phyloP scores from a whole-genome alignment of 306 rosid genomes.

The Inga oerstediana region DNA sequence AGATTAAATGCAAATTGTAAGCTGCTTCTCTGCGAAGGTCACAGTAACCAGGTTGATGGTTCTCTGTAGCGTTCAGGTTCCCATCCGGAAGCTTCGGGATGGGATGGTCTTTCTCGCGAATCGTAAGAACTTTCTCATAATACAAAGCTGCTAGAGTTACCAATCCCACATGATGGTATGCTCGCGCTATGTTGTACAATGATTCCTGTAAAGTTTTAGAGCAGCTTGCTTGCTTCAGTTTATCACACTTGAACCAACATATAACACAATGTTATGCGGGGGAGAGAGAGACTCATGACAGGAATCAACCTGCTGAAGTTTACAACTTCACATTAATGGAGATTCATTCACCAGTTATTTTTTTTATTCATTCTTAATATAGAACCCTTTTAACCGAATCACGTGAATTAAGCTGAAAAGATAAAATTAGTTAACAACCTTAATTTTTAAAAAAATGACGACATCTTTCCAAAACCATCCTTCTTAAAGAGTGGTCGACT shows the following conservation, averaged over 20 bases:
- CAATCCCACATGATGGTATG: constrained; percentile 83
- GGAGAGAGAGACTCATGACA: neutral
- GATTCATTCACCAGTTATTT: neutral
- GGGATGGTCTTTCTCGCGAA: constrained; percentile 62
- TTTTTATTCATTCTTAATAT: neutral
- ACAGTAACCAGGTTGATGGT: constrained; percentile 61
- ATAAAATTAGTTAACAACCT: neutral
- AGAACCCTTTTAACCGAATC: neutral
- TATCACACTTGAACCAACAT: neutral
- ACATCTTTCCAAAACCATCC: neutral
- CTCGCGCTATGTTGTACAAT: constrained; percentile 79
- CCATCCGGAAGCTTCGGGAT: constrained; percentile 73
- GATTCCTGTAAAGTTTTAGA: constrained; percentile 59
- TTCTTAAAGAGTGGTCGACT: neutral
- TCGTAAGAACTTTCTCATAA: constrained; percentile 76
- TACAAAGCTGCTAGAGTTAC: constrained; percentile 67
- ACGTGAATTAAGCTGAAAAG: neutral
- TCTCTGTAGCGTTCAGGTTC: constrained; percentile 40
- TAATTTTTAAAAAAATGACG: neutral
- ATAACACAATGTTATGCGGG: neutral
- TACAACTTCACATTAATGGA: neutral
- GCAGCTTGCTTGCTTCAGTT: constrained; percentile 1
- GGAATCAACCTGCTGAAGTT: neutral
- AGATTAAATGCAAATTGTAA: constrained; percentile 81
- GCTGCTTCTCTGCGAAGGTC: constrained; percentile 90